These are phyloP conservation scores for Pelargonium cotyledonis DNA, from an alignment of 441 rosid genomes.

Conservation along the genomic window DNA sequence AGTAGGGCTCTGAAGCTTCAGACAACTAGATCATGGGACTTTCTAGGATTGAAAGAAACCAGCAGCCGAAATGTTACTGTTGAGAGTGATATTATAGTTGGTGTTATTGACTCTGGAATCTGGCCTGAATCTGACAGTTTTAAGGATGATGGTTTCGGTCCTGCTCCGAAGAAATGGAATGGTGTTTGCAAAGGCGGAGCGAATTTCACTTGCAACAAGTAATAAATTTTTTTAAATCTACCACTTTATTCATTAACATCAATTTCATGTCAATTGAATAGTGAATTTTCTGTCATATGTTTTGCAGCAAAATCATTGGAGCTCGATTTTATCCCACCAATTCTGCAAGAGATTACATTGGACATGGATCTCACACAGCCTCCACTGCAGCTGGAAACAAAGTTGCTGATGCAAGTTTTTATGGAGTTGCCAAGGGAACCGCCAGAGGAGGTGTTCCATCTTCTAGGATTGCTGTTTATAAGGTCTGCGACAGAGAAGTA, in stretches of 20 bases:
- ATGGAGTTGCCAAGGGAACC: constrained; percentile 27
- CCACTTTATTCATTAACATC: no score
- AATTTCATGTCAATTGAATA: no score
- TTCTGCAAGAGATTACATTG: constrained; percentile 22
- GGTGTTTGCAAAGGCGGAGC: constrained; percentile 39
- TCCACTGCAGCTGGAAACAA: constrained; percentile 33
- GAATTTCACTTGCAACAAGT: constrained; percentile 13
- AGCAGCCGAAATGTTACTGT: neutral
- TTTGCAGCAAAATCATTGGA: constrained; percentile 19
- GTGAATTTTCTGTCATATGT: no score
- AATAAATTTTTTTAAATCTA: no score
- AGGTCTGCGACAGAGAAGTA: constrained; percentile 19
- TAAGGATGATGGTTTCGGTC: constrained; percentile 39
- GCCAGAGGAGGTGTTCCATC: constrained; percentile 33
- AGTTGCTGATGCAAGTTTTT: constrained; percentile 21
- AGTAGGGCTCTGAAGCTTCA: constrained; percentile 30
- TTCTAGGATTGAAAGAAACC: constrained; percentile 32
- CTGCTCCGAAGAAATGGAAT: constrained; percentile 52
- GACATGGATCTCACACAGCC: constrained; percentile 41
- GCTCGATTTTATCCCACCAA: constrained; percentile 11
- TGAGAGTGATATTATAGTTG: constrained; percentile 35
- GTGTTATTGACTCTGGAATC: constrained; percentile 36
- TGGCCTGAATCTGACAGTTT: constrained; percentile 43
- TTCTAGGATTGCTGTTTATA: constrained; percentile 33
- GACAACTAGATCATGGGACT: constrained; percentile 53